Evolutionary conservation across 2,329 filamentous ascomycete species (phyloP), one percentile per base, ranked within the genome.

Genomic region (Beauveria sp.): DNA sequence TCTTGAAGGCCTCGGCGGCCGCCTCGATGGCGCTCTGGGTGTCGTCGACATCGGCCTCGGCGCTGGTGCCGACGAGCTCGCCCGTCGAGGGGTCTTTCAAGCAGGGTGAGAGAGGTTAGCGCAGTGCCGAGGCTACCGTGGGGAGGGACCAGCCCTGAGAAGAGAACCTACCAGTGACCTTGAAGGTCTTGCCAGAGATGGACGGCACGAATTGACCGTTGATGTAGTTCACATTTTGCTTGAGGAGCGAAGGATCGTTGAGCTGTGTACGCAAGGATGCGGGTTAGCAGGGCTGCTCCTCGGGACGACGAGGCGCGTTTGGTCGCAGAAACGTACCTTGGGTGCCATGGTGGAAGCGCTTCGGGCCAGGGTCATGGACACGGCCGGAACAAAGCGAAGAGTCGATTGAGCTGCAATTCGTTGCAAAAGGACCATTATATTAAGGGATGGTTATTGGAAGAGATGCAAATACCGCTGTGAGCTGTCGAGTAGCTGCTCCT

Each of bases 141-240:
- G 3, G 43, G n/a, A 5, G 28, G 8, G 4, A 18, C 8, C 7
- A 28, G 61, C 30, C 20, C 28, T 48, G 22, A 50, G 26, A 14
- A 30, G 18, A 46, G 10, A 53, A 63, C 70, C 65, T 75, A 88
- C 86, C 88, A 65, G 84, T 81, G 63, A 97, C 90, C 72, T 94
- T 87, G 74, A 97, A 99, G 51, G 91, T 96, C 82, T 96, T 87
- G 71, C 91, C 91, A 1, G 91, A 96, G 70, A 86, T 84, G 67
- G 93, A 90, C 67, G 83, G 82, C 64, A 96, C 84, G 90, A 92
- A 99, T 82, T 96, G 84, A 70, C 94, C 94, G 72, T 99, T 93
- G 70, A 97, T 87, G 71, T 93, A 97, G 69, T 86, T 84, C 63
- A 85, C 83, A 71, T 92, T 84, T 67, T 88, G 85, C 79, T 96